Conservation (phyloP, 2,329 filamentous ascomycete genomes). For the Aspergillus udagawae region DNA sequence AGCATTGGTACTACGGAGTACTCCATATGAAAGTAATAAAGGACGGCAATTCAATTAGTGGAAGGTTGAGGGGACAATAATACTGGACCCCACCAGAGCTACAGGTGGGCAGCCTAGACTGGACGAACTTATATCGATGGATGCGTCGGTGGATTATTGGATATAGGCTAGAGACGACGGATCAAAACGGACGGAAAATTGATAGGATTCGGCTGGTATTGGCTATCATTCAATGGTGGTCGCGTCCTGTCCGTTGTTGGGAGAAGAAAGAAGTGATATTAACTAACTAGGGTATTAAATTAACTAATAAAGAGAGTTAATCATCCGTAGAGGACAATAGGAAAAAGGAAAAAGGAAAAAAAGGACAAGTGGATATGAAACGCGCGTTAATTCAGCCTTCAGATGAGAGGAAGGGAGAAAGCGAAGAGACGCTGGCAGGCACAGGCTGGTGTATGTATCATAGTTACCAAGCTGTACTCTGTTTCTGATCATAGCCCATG, state of each 20-base stretch:
- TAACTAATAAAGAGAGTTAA: not conserved
- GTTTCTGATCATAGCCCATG: too few species aligned
- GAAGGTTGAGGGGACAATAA: constrained; percentile 10
- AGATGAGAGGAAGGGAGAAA: not conserved
- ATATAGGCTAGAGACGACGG: not conserved
- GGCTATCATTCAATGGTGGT: not conserved
- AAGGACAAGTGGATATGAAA: not conserved
- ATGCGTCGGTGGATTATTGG: not conserved
- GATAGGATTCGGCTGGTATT: not conserved
- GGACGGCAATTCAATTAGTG: constrained; percentile 29
- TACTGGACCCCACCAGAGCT: constrained; percentile 24
- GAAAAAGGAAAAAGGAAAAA: not conserved
- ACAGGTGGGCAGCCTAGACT: not conserved
- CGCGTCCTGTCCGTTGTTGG: not conserved
- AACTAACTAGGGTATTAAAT: not conserved
- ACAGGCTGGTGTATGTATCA: not conserved
- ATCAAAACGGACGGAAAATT: not conserved
- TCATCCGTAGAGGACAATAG: not conserved
- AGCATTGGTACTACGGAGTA: not conserved
- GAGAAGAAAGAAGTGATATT: not conserved
- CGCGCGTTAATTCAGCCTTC: not conserved
- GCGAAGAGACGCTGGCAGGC: not conserved
- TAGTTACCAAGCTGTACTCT: not conserved
- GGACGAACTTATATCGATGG: not conserved
- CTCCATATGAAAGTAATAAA: constrained; percentile 12